Percentiles rank a stretch among this genome's conserved stretches.
phyloP scores from a whole-genome alignment of 73 alveolate genomes.

The Breviolum minutum region DNA sequence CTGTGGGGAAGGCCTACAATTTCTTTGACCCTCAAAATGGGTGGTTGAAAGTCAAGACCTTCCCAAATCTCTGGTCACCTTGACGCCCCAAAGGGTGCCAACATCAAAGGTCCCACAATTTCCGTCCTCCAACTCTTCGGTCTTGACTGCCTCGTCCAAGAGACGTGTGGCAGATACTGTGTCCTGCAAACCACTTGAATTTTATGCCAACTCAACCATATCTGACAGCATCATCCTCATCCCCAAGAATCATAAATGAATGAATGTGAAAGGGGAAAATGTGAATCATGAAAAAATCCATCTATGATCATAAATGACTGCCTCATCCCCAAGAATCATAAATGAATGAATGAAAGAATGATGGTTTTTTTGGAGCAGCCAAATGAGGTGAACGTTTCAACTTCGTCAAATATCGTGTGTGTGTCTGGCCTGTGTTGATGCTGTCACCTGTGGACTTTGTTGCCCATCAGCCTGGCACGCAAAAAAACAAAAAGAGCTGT shows the following conservation, averaged over 20 bases:
- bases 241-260: background rate
- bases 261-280: no score
- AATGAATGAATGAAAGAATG: background rate
- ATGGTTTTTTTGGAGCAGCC: no score
- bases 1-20: no score
- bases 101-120: no score
- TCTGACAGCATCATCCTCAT: background rate
- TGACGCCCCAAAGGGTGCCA: no score
- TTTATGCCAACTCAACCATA: background rate
- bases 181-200: background rate
- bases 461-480: slow-evolving; percentile 7
- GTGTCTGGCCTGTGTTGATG: slow-evolving; percentile 26
- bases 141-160: background rate
- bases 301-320: background rate
- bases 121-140: slow-evolving; percentile 3
- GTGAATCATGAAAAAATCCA: no score
- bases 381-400: no score
- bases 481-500: no score
- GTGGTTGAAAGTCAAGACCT: no score
- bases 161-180: slow-evolving; percentile 9
- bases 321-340: background rate
- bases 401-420: no score
- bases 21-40: no score
- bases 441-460: slow-evolving; percentile 1
- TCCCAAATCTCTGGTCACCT: no score